Base-by-base conservation (phyloP, 768 basidiomycete genomes). In the Gloeostereum incarnatum region DNA sequence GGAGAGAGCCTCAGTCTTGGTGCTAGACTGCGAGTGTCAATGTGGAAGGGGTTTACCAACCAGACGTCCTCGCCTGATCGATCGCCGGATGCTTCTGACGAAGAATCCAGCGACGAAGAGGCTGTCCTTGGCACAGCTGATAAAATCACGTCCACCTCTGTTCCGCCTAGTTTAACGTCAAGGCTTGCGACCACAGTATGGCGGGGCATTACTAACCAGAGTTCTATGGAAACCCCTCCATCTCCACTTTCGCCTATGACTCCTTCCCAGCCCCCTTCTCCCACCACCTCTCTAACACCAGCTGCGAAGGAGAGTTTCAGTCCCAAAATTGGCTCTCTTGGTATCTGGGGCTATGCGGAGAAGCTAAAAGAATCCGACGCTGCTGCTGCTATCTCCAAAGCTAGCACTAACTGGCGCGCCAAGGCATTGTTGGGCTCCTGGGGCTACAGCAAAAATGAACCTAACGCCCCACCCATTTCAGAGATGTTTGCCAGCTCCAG, bases 151-250 rank as follows among this genome's bases (percentile, higher is more conserved):
- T n/a, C n/a, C 37, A 71, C 70, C 4, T 69, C 73, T 4, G 35
- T 35, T 24, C 20, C 49, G 4, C 45, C 62, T 16, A 64, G 68
- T 9, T 43, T 78, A 36, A 69, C 71, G 5, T 65, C 74, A 29
- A 65, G 72, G 23, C 51, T 83, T 10, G 73, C 80, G 6, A 73
- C 60, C 40, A 74, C 71, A n/a, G 69, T 85, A 16, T 86, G 82
- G 83, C 68, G 71, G 51, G 84, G 83, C 3, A 75, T 86, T 46
- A 83, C 81, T 3, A 86, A 84, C 48, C 78, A 80, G 53, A 71
- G 69, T 41, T 73, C 80, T 2, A 81, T 81, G 81, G 81, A 81
- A n/a, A 59, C 61, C 7, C 69, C 78, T 13, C 55, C 62, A n/a
- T 58, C 67, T 29, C 59, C 66, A 3, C 31, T 52, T 5, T 56